Evolutionary conservation across 768 basidiomycete genomes (phyloP).

Genomic region (Trametes cinnabarina): DNA sequence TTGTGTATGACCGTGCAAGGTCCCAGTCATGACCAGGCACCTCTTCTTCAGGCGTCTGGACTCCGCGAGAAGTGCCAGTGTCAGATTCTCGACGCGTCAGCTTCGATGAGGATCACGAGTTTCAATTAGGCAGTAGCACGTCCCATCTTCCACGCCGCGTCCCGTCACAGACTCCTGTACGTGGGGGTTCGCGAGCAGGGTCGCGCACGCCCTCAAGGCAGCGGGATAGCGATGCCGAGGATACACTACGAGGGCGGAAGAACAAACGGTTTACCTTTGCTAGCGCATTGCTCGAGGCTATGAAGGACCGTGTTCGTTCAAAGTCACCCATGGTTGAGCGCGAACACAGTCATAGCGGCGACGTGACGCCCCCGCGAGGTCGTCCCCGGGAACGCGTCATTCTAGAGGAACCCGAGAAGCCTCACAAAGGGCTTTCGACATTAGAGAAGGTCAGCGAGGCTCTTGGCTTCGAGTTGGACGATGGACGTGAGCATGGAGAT

Average conservation of each 20-base stretch:
- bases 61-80: conserved; percentile 19
- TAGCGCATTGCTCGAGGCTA: conserved; percentile 45
- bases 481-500: conserved; percentile 42
- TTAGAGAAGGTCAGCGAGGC: conserved; percentile 41
- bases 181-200: background rate
- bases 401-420: conserved; percentile 18
- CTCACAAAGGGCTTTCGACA: conserved; percentile 33
- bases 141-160: conserved; percentile 7
- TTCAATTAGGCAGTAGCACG: conserved; percentile 24
- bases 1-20: conserved; percentile 1
- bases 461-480: conserved; percentile 39
- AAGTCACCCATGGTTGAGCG: conserved; percentile 33
- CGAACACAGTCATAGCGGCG: conserved; percentile 6
- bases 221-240: conserved; percentile 17
- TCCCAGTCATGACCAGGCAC: conserved; percentile 5
- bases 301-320: conserved; percentile 46
- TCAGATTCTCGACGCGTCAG: conserved; percentile 24
- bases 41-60: conserved; percentile 12
- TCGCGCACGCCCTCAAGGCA: conserved; percentile 16
- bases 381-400: conserved; percentile 14
- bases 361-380: conserved; percentile 21
- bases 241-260: conserved; percentile 34
- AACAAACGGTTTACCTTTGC: conserved; percentile 53
- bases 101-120: conserved; percentile 25
- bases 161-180: conserved; percentile 5